Base-by-base conservation (phyloP, 2,329 filamentous ascomycete genomes). In the Cladophialophora yegresii region DNA sequence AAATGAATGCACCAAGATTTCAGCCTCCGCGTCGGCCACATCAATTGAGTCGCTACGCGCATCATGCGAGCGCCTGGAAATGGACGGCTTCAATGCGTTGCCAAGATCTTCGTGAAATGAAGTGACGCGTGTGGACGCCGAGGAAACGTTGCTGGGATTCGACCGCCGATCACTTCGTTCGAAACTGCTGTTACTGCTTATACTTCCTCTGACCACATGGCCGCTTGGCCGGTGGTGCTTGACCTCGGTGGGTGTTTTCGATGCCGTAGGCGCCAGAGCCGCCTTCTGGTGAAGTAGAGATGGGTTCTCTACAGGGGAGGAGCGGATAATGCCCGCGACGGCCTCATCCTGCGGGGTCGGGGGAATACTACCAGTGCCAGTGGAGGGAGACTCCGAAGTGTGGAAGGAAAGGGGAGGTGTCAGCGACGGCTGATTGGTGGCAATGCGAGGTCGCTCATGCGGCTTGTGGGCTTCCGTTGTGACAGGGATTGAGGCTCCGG, bases 1-100 rank as follows among this genome's bases (percentile, higher is more conserved):
- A 73, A 86, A 97, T 0, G 93, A 96, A 78, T 90, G 96, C 74
- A 93, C 91, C n/a, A 96, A 81, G n/a, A 97, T 89, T 75, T 96
- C 93, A 0, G 89, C 86, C 55, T 96, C 92, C 40, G 91, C 88
- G 12, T 84, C 82, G 63, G 93, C 91, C 61, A 96, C 92, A 3
- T 83, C 80, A 1, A 85, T 83, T 85, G 85, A 53, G 30, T 53
- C 57, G 13, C 57, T 49, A 5, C 30, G 20, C 10, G n/a, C 47
- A 40, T 59, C 57, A 53, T 51, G 57, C 16, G 57, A 59, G 13
- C 26, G 47, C 22, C 57, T 59, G 28, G 57, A 59, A 22, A 16
- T 30, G 16, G 20, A 30, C 12, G 47, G n/a, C 23, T 59, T 59
- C 28, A 59, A 26, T 22, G 57, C 26, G n/a, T 43, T 26, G 40